phyloP scores from a whole-genome alignment of 176 grass and related monocot species.

The Themeda triandra region DNA sequence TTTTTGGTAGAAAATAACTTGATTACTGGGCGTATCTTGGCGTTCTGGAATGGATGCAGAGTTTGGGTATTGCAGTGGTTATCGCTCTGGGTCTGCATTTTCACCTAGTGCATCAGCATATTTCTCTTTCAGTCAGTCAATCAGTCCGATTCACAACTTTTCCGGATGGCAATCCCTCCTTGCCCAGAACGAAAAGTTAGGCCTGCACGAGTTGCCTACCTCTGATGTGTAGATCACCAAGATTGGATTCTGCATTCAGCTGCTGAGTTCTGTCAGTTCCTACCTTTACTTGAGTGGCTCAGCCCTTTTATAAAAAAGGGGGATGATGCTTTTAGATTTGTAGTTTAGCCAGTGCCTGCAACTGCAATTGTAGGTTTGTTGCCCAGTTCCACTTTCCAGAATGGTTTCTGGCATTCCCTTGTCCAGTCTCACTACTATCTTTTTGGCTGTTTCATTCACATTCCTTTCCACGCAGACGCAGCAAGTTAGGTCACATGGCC shows the following conservation, averaged over 20 bases:
- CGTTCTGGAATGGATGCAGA: not conserved
- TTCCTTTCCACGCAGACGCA: conserved; percentile 28
- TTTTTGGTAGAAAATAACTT: not conserved
- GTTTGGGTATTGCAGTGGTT: not conserved
- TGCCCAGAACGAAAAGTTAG: conserved; percentile 3
- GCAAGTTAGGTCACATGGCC: conserved; percentile 18
- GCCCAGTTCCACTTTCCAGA: conserved; percentile 15
- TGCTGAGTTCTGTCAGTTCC: conserved; percentile 7
- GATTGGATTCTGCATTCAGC: conserved; percentile 22
- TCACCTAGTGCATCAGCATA: not conserved
- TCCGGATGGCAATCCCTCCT: not conserved
- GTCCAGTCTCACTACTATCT: not conserved
- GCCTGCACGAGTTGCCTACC: not conserved
- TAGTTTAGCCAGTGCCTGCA: conserved; percentile 23
- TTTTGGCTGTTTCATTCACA: conserved; percentile 20
- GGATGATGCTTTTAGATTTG: conserved; percentile 10
- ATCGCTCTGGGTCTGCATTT: not conserved
- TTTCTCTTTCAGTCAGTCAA: not conserved
- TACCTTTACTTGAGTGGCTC: not conserved
- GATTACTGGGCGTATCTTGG: not conserved
- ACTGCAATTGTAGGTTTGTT: conserved; percentile 15
- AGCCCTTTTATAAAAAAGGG: not conserved
- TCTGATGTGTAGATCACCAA: not conserved
- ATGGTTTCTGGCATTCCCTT: conserved; percentile 11
- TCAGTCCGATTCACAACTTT: not conserved